A percentile compares a stretch with the other conserved stretches of the same genome.
phyloP scores from a whole-genome alignment of 148 eudicot genomes.

The Drosera capensis region DNA sequence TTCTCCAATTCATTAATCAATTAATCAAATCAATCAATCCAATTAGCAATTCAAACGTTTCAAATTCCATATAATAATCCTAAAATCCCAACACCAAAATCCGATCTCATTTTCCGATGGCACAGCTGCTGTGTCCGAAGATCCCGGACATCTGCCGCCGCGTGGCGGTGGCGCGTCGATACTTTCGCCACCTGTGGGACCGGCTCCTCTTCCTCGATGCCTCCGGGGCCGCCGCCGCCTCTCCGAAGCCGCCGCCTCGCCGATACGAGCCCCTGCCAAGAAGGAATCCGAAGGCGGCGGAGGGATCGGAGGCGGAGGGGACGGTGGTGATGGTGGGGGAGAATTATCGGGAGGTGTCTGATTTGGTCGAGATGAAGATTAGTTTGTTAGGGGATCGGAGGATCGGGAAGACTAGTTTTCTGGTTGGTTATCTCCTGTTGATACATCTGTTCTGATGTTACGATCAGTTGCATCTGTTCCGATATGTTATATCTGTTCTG shows the following conservation, averaged over 20 bases:
- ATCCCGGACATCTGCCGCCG: constrained; percentile 13
- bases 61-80: no score
- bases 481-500: no score
- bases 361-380: constrained; percentile 48
- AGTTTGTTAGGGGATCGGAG: constrained; percentile 50
- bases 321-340: neutral
- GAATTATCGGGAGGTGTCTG: constrained; percentile 11
- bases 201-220: constrained; percentile 8
- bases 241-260: no score
- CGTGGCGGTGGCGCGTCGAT: constrained; percentile 9
- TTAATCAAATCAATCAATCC: no score
- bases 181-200: constrained; percentile 14
- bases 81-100: no score
- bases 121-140: constrained; percentile 10
- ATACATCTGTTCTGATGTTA: no score
- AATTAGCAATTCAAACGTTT: no score
- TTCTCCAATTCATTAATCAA: no score
- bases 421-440: no score
- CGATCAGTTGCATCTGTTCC: no score
- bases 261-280: constrained; percentile 15
- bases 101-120: neutral
- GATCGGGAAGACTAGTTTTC: constrained; percentile 46
- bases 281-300: no score
- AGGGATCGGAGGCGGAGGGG: neutral
- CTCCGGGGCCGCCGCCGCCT: no score